These are phyloP conservation scores for Suhomyces emberorum DNA, from an alignment of 805 yeast species.

Conservation along the genomic window DNA sequence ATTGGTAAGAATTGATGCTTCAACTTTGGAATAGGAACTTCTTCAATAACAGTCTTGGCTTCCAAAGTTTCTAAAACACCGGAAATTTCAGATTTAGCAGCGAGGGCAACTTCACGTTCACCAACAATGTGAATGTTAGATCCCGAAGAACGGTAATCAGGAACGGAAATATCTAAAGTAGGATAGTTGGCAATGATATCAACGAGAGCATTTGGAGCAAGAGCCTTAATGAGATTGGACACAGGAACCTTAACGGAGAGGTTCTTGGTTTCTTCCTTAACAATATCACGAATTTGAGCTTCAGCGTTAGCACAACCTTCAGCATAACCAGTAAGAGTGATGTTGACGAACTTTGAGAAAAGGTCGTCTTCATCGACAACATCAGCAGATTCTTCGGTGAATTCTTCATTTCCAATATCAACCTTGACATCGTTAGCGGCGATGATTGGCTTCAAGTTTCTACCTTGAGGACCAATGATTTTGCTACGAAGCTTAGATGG, in stretches of 20 bases:
- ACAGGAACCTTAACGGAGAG: conserved; percentile 51
- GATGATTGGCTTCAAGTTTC: conserved; percentile 73
- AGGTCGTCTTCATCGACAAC: conserved; percentile 48
- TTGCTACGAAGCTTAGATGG: conserved; percentile 77
- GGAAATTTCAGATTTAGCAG: conserved; percentile 52
- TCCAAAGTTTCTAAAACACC: conserved; percentile 43
- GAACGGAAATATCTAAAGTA: conserved; percentile 31
- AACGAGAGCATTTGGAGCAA: conserved; percentile 33
- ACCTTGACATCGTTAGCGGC: conserved; percentile 65
- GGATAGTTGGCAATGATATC: conserved; percentile 19
- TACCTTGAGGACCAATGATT: conserved; percentile 87
- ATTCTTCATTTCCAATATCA: conserved; percentile 52
- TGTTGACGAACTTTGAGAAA: conserved; percentile 56
- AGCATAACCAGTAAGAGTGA: conserved; percentile 76
- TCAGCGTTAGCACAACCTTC: conserved; percentile 80
- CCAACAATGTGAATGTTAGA: conserved; percentile 57
- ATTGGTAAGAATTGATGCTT: conserved; percentile 69
- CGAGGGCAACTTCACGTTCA: conserved; percentile 60
- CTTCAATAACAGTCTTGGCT: conserved; percentile 46
- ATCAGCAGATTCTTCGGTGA: conserved; percentile 22
- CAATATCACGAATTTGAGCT: conserved; percentile 64
- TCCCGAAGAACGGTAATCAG: conserved; percentile 35
- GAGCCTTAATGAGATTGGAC: conserved; percentile 41
- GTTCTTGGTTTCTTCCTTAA: conserved; percentile 67
- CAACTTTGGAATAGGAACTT: conserved; percentile 60